phyloP scores from a whole-genome alignment of 345 rosid genomes.

The Salix brachista region DNA sequence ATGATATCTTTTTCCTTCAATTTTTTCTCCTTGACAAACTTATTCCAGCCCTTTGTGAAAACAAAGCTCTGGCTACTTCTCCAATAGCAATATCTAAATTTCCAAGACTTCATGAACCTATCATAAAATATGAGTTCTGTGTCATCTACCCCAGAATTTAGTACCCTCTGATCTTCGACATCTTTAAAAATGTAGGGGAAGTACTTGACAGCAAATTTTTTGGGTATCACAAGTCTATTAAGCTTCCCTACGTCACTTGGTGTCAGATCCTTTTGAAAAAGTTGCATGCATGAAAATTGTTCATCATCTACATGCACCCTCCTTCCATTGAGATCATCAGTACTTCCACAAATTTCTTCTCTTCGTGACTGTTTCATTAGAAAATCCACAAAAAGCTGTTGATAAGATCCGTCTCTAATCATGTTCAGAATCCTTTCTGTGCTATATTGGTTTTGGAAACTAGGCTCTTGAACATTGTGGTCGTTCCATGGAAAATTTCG shows the following conservation, averaged over 20 bases:
- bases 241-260: slow-evolving; percentile 34
- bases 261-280: slow-evolving; percentile 23
- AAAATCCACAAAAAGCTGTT: slow-evolving; percentile 15
- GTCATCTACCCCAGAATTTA: slow-evolving; percentile 8
- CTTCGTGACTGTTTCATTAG: slow-evolving; percentile 6
- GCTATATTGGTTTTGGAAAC: slow-evolving; percentile 36
- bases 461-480: slow-evolving; percentile 38
- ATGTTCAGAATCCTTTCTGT: slow-evolving; percentile 47
- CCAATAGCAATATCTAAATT: slow-evolving; percentile 29
- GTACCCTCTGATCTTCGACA: neutral
- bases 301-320: neutral
- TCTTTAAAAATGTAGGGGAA: slow-evolving; percentile 13
- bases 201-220: slow-evolving; percentile 23
- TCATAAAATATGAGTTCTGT: slow-evolving; percentile 21
- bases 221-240: slow-evolving; percentile 28
- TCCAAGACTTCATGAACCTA: slow-evolving; percentile 25
- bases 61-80: slow-evolving; percentile 32
- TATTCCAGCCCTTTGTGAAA: slow-evolving; percentile 31
- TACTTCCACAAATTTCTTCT: neutral
- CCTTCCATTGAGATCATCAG: neutral
- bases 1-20: slow-evolving; percentile 21
- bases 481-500: slow-evolving; percentile 60
- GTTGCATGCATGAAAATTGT: slow-evolving; percentile 11
- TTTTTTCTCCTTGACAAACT: slow-evolving; percentile 28
- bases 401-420: slow-evolving; percentile 39